Evolutionary conservation across 768 basidiomycete species (phyloP).

Genomic region (Clitopilus passeckerianus): DNA sequence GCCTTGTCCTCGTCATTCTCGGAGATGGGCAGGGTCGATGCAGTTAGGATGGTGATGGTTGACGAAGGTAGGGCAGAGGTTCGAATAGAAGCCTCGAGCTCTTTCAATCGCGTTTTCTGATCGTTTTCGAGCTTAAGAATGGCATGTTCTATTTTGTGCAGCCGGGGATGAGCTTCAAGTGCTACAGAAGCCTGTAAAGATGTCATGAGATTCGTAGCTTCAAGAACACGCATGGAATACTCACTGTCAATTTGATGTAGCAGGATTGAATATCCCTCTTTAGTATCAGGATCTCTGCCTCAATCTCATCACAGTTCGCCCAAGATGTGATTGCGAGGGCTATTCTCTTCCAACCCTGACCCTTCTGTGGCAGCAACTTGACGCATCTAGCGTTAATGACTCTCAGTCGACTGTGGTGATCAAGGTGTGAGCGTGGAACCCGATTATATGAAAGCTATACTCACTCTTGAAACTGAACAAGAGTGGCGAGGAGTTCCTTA

Average conservation of each 20-base stretch:
- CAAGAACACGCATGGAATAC: neutral
- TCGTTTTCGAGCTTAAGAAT: too few relatives aligned
- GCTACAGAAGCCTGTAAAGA: neutral
- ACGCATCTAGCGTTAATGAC: neutral
- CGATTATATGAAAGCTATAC: neutral
- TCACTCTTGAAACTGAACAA: neutral
- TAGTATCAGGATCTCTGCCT: constrained; percentile 6
- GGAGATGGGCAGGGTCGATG: constrained; percentile 5
- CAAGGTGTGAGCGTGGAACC: neutral
- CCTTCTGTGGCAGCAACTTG: neutral
- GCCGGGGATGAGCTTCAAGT: neutral
- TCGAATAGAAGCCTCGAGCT: too few relatives aligned
- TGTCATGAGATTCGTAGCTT: neutral
- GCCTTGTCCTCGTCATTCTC: neutral
- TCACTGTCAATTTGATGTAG: constrained; percentile 11
- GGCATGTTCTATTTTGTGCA: neutral
- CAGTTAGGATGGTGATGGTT: neutral
- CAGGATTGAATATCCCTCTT: constrained; percentile 7
- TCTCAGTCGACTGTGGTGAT: neutral
- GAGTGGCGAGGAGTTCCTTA: neutral
- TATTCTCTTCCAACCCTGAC: neutral
- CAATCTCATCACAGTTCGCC: constrained; percentile 1
- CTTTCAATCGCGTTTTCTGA: too few relatives aligned
- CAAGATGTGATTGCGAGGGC: neutral
- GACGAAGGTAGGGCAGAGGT: too few relatives aligned